These are phyloP conservation scores for Thymus mandschuricus DNA, from an alignment of 257 asterid genomes.

Conservation along the genomic window DNA sequence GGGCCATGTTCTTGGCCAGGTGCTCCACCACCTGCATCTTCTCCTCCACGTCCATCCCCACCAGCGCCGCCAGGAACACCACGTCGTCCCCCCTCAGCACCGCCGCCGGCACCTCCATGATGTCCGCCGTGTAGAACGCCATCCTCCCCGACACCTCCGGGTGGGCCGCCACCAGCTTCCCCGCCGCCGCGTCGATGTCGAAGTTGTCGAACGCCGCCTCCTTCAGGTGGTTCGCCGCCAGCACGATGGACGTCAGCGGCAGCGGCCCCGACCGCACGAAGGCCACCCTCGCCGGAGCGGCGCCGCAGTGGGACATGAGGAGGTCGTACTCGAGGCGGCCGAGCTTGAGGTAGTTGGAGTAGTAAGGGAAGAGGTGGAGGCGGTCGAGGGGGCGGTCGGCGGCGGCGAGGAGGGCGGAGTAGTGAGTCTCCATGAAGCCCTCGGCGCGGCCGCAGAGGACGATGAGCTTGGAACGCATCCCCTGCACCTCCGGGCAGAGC, in stretches of 20 bases:
- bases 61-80: constrained; percentile 85
- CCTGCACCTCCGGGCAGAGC: constrained; percentile 59
- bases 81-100: constrained; percentile 63
- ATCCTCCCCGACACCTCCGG: constrained; percentile 58
- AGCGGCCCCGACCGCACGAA: constrained; percentile 90
- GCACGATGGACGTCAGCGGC: constrained; percentile 85
- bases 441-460: constrained; percentile 74
- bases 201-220: constrained; percentile 67
- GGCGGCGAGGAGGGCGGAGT: constrained; percentile 54
- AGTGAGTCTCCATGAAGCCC: constrained; percentile 70
- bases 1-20: constrained; percentile 60
- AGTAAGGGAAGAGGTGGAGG: constrained; percentile 70
- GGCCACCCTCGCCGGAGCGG: constrained; percentile 50
- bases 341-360: constrained; percentile 75
- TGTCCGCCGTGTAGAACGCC: constrained; percentile 60
- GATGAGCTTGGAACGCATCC: constrained; percentile 64
- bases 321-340: constrained; percentile 63
- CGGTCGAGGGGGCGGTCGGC: constrained; percentile 59
- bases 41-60: constrained; percentile 79
- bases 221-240: constrained; percentile 64
- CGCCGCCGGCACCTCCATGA: constrained; percentile 54
- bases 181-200: constrained; percentile 63
- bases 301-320: constrained; percentile 43
- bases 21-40: constrained; percentile 61
- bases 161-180: constrained; percentile 54